phyloP scores from a whole-genome alignment of 2,329 filamentous ascomycete species.

The Elsinoe ampelina region DNA sequence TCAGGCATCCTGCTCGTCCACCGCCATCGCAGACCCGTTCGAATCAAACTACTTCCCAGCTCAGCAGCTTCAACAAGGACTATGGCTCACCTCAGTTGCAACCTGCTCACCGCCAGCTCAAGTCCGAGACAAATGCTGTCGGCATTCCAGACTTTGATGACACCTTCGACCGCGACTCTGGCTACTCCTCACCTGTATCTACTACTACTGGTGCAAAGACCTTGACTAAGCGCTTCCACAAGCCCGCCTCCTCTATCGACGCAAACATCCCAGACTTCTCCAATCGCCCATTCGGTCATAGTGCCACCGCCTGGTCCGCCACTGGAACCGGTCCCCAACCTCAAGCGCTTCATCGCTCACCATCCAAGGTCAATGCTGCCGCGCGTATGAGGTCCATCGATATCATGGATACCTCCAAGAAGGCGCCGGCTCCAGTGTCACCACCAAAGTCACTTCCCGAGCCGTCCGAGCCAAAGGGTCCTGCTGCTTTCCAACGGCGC shows the following conservation, averaged over 20 bases:
- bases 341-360: neutral
- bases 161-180: slow-evolving; percentile 7
- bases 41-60: neutral
- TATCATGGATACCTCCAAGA: neutral
- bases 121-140: neutral
- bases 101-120: neutral
- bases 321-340: slow-evolving; percentile 1
- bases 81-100: neutral
- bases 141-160: slow-evolving; percentile 5
- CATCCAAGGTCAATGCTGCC: neutral
- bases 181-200: slow-evolving; percentile 2
- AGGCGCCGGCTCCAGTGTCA: neutral
- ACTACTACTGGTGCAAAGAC: neutral
- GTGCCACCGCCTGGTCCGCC: slow-evolving; percentile 9
- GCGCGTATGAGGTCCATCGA: neutral
- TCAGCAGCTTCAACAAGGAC: neutral
- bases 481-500: neutral
- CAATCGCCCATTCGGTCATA: slow-evolving; percentile 1
- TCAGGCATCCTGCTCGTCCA: neutral
- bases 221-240: slow-evolving; percentile 3
- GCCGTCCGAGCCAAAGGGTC: neutral
- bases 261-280: slow-evolving; percentile 4
- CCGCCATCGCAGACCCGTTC: neutral
- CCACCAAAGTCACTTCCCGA: neutral
- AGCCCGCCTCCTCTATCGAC: slow-evolving; percentile 4